Evolutionary conservation across 176 grass and related monocot genomes (phyloP), one percentile per base, ranked within the genome.

Genomic region (Metroxylon sagu): DNA sequence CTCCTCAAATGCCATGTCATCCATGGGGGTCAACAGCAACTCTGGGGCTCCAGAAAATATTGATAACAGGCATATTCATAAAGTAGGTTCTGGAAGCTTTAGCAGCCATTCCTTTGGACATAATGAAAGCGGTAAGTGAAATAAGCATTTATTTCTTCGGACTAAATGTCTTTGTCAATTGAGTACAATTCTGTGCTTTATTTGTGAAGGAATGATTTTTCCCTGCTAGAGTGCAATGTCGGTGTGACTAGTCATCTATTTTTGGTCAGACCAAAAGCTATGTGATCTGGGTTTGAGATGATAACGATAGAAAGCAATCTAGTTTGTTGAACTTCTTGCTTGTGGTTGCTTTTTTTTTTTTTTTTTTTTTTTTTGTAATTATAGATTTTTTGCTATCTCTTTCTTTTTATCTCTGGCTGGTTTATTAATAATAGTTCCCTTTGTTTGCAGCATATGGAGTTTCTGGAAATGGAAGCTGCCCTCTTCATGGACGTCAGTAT

Each of bases 81-180:
- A 84, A 73, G 61, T 90, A n/a, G 80, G 77, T 12, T 84, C 83
- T 53, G 76, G 27, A 49, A 89, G 73, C 56, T 73, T 82, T 71
- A 90, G 71, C 78, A 79, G 76, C 23, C 82, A 89, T 75, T 79
- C 83, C 23, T 85, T 85, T 82, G 86, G 89, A 69, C 74, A 6
- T 64, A 61, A 54, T 4, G 91, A 90, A 57, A 69, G 62, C 76
- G 70, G 82, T 86, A 77, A 77, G 79, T 74, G 49, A 43, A 14
- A 35, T 12, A 14, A 43, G 10, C 35, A 12, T 43, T 43, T 43
- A 43, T 43, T n/a, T 43, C 35, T 43, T 12, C 35, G 10, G 35
- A 43, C 2, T 10, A 43, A 5, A 35, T 35, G 31, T 35, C 31
- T 7, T 35, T 35, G 8, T 7, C 31, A 1, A 7, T 35, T 5